phyloP scores from a whole-genome alignment of 176 grass and related monocot species.

The Poa annua region DNA sequence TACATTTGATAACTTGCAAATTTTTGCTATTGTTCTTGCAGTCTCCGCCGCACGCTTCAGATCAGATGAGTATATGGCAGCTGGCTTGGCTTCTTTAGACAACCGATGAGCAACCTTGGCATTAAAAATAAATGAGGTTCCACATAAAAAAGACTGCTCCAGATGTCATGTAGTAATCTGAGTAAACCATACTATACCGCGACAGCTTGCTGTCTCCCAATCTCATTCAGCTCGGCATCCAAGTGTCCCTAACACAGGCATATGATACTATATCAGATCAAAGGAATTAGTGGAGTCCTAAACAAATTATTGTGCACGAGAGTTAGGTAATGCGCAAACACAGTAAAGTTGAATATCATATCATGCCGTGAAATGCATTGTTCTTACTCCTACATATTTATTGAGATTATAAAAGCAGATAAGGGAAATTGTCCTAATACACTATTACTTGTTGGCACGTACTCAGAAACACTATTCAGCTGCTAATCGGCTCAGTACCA shows the following conservation, averaged over 20 bases:
- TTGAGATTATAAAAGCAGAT: slow-evolving; percentile 10
- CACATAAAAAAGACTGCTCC: slow-evolving; percentile 45
- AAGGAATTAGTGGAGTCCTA: background rate
- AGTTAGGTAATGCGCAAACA: background rate
- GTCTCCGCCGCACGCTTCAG: slow-evolving; percentile 87
- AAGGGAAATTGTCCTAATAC: background rate
- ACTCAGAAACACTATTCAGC: background rate
- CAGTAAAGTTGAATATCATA: background rate
- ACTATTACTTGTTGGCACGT: background rate
- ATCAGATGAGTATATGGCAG: slow-evolving; percentile 89
- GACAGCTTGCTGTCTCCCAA: slow-evolving; percentile 75
- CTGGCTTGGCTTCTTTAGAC: slow-evolving; percentile 69
- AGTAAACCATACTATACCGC: slow-evolving; percentile 59
- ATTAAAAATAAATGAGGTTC: slow-evolving; percentile 26
- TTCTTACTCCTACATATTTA: background rate
- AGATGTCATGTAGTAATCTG: background rate
- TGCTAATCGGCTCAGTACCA: background rate
- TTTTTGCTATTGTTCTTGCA: slow-evolving; percentile 68
- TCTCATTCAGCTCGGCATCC: slow-evolving; percentile 85
- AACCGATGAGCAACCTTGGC: slow-evolving; percentile 66
- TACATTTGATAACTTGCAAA: slow-evolving; percentile 77
- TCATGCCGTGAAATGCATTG: background rate
- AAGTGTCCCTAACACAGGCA: slow-evolving; percentile 61
- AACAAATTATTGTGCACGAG: background rate
- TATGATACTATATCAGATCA: slow-evolving; percentile 18